Conservation (phyloP, 2,329 filamentous ascomycete genomes). For the Sarocladium kiliense region DNA sequence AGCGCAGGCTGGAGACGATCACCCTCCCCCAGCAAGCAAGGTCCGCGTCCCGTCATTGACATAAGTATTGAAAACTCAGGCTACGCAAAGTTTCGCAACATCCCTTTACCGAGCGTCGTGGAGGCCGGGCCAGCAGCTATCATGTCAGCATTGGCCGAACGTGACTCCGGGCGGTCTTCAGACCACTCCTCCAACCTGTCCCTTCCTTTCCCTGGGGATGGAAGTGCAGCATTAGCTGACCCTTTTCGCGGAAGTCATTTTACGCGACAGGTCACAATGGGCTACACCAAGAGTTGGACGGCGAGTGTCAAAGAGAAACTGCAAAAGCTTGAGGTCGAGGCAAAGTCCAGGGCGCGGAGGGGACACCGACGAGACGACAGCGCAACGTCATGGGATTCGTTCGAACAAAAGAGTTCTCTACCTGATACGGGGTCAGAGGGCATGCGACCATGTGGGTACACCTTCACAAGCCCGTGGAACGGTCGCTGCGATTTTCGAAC, state of each 20-base stretch:
- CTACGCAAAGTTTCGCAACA: constrained; percentile 51
- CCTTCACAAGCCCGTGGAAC: constrained; percentile 82
- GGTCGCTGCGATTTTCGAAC: constrained; percentile 82
- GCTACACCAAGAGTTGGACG: constrained; percentile 45
- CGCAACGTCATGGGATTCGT: constrained; percentile 23
- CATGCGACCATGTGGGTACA: constrained; percentile 60
- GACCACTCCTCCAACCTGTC: neutral
- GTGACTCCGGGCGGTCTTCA: constrained; percentile 3
- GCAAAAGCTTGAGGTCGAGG: constrained; percentile 27
- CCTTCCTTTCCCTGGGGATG: constrained; percentile 11
- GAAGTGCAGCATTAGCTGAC: constrained; percentile 9
- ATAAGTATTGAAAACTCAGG: constrained; percentile 50
- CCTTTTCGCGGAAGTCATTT: constrained; percentile 26
- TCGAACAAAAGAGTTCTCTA: constrained; percentile 3
- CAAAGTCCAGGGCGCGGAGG: constrained; percentile 14
- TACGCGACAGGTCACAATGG: constrained; percentile 52
- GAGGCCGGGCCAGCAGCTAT: constrained; percentile 18
- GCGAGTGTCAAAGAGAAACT: constrained; percentile 42
- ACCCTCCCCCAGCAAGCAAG: constrained; percentile 1
- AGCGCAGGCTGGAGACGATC: constrained; percentile 4
- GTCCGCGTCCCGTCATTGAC: constrained; percentile 38
- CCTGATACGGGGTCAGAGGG: constrained; percentile 35
- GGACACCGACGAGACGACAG: constrained; percentile 19
- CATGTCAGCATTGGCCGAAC: neutral
- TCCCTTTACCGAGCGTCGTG: constrained; percentile 34